Percentiles rank a stretch among this genome's conserved stretches.
These are phyloP conservation scores for Castanea crenata DNA, from an alignment of 306 rosid genomes.

Conservation along the genomic window DNA sequence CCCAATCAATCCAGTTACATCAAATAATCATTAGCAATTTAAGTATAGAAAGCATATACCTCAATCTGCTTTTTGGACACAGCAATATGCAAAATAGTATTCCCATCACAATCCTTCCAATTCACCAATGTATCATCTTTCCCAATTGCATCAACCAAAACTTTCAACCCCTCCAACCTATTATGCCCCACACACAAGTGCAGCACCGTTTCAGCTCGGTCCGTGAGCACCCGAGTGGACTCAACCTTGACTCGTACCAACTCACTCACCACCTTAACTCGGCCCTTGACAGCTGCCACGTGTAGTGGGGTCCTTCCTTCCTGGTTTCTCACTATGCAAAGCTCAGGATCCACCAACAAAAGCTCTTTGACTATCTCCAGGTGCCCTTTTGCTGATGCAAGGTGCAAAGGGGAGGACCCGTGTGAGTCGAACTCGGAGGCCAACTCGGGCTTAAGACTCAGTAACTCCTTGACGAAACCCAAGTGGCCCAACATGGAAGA, in stretches of 20 bases:
- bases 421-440: slow-evolving; percentile 14
- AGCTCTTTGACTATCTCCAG: slow-evolving; percentile 18
- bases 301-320: slow-evolving; percentile 34
- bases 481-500: slow-evolving; percentile 30
- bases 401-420: slow-evolving; percentile 19
- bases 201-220: slow-evolving; percentile 19
- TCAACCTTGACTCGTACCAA: slow-evolving; percentile 9
- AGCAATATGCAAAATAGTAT: slow-evolving; percentile 27
- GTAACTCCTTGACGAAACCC: slow-evolving; percentile 23
- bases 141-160: slow-evolving; percentile 19
- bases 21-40: background rate
- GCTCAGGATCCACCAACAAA: slow-evolving; percentile 13
- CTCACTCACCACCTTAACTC: slow-evolving; percentile 23
- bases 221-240: slow-evolving; percentile 18
- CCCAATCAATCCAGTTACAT: background rate
- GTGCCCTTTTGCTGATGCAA: slow-evolving; percentile 33
- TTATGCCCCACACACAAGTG: slow-evolving; percentile 27
- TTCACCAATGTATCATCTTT: slow-evolving; percentile 17
- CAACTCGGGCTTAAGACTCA: slow-evolving; percentile 15
- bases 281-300: slow-evolving; percentile 29
- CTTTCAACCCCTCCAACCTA: slow-evolving; percentile 23
- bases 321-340: slow-evolving; percentile 14
- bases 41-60: slow-evolving; percentile 1
- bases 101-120: slow-evolving; percentile 27
- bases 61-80: slow-evolving; percentile 27